Evolutionary conservation across 2,329 filamentous ascomycete genomes (phyloP).

Genomic region (Arthroderma sp.): DNA sequence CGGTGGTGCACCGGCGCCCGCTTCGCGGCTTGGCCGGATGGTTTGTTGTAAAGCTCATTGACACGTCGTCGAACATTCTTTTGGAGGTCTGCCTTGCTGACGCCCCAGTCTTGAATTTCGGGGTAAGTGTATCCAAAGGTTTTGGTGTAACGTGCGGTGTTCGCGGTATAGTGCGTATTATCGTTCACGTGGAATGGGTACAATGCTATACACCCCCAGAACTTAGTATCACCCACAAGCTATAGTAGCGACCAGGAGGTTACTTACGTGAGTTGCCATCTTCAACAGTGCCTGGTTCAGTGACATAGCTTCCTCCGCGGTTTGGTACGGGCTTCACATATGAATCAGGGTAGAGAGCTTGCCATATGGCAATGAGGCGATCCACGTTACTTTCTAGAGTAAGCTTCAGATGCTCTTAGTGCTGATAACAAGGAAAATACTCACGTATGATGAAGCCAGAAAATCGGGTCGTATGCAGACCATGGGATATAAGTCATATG

Average conservation of each 20-base stretch:
- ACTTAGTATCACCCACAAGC: not conserved
- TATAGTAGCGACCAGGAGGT: not conserved
- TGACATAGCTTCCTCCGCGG: slow-evolving; percentile 51
- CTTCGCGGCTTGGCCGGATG: not conserved
- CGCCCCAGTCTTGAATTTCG: slow-evolving; percentile 43
- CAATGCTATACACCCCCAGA: slow-evolving; percentile 31
- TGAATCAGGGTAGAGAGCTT: slow-evolving; percentile 55
- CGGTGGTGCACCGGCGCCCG: slow-evolving; percentile 18
- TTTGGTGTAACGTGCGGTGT: slow-evolving; percentile 46
- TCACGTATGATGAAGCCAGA: slow-evolving; percentile 59
- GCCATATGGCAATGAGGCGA: slow-evolving; percentile 64
- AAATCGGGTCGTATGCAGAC: slow-evolving; percentile 67
- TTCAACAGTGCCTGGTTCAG: slow-evolving; percentile 42
- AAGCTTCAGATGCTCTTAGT: not conserved
- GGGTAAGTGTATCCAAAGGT: slow-evolving; percentile 64
- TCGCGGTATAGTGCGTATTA: slow-evolving; percentile 55
- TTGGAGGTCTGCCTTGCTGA: slow-evolving; percentile 25
- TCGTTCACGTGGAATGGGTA: slow-evolving; percentile 54
- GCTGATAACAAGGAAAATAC: slow-evolving; percentile 10
- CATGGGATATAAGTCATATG: slow-evolving; percentile 61
- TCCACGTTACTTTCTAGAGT: slow-evolving; percentile 49
- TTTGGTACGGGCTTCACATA: slow-evolving; percentile 50
- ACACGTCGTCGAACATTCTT: slow-evolving; percentile 41
- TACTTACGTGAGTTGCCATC: slow-evolving; percentile 40
- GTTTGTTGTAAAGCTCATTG: slow-evolving; percentile 48